Evolutionary conservation across 129 eudicot genomes (phyloP), one percentile per base, ranked within the genome.

Genomic region (Rutidosis leptorrhynchoides): DNA sequence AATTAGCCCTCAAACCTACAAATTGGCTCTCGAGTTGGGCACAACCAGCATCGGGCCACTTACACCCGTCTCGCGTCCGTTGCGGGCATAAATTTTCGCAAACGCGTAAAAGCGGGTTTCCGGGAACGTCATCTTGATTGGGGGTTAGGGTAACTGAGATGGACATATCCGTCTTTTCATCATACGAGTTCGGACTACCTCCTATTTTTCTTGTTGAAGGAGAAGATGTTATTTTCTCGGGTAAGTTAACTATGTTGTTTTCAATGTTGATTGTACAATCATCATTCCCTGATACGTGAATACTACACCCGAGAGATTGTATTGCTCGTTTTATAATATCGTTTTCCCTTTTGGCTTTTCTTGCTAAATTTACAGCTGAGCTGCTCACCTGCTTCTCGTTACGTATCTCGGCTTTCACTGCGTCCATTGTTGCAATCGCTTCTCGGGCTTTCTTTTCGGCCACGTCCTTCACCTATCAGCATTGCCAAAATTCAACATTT

Each of bases 11-110:
- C 61, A 94, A 66, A 7, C 97, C 99, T 17, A 94, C 83, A 73
- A 94, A 89, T 52, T 94, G 97, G 74, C 97, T 89, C 52, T 88
- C 95, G 26, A 74, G 62, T 67, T 83, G 97, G 56, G 99, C 95
- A 83, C 99, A 94, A 61, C 94, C 95, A 67, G 94, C 86, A 67
- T 89, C 80, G 0, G 99, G 99, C 95, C 95, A 94, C 78, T 86
- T 80, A 58, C 97, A 94, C 69, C 85, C 97, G 11, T 94, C 97
- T 29, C 85, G 74, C 12, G 86, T 70, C 21, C 92, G 79, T 48
- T 79, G 80, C 1, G 97, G 93, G 78, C 99, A 94, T 33, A 89
- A 65, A 35, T 88, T 82, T 60, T 89, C 96, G 69, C 95, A 89
- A 43, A 86, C 85, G 23, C 88, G 74, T 61, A 43, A 63, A 45